A percentile compares a stretch with the other conserved stretches of the same genome.
These are phyloP conservation scores for Marchantia polymorpha DNA, from an alignment of 225 moss, liverwort and hornwort genomes.

Conservation along the genomic window DNA sequence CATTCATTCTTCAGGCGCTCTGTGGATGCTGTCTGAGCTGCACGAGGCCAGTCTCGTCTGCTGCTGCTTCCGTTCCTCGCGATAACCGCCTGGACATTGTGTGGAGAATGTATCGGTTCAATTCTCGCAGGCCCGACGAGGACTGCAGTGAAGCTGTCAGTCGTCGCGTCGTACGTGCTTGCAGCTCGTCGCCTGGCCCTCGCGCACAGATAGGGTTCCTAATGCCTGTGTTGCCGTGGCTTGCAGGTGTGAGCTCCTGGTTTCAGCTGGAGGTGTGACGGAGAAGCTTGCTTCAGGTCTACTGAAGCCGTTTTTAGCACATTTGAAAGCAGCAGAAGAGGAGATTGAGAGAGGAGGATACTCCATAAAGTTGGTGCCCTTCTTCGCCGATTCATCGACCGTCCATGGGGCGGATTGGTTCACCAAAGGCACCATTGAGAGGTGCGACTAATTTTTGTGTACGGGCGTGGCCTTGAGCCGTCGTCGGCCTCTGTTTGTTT, in stretches of 20 bases:
- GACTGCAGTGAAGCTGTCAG: not conserved
- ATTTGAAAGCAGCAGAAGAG: conserved; percentile 90
- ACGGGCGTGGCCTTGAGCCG: not conserved
- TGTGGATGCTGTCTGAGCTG: not conserved
- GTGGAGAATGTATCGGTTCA: not conserved
- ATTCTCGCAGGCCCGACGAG: not conserved
- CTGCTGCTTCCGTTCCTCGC: not conserved
- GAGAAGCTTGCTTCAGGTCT: conserved; percentile 90
- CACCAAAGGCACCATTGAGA: conserved; percentile 94
- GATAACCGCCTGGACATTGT: not conserved
- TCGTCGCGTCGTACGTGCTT: not conserved
- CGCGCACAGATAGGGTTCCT: not conserved
- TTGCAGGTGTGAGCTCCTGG: conserved; percentile 86
- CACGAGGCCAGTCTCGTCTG: not conserved
- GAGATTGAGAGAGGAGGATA: conserved; percentile 86
- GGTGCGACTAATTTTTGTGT: conserved; percentile 32
- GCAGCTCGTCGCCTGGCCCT: not conserved
- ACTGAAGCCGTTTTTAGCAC: conserved; percentile 85
- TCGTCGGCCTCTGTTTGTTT: not conserved
- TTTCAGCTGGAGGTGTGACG: conserved; percentile 78
- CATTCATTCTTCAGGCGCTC: not conserved
- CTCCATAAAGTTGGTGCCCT: conserved; percentile 79
- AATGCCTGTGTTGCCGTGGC: not conserved
- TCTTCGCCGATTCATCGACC: conserved; percentile 63
- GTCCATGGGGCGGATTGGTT: conserved; percentile 83